Evolutionary conservation across 2,329 filamentous ascomycete genomes (phyloP).

Genomic region (Talaromyces sp.): DNA sequence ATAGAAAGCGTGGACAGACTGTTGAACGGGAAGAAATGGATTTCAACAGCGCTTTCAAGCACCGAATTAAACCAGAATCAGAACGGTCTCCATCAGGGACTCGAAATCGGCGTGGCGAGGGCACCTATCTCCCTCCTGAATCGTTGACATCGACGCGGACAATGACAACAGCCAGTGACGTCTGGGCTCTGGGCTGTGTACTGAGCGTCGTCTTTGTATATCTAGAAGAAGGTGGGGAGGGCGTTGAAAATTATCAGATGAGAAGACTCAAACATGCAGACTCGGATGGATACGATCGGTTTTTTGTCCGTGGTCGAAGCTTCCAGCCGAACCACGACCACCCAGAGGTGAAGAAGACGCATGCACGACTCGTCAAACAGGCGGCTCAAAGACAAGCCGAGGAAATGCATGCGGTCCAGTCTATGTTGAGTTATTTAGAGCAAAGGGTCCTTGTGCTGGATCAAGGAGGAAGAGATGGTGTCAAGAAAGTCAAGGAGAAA

Average conservation of each 20-base stretch:
- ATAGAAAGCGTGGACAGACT: slow-evolving; percentile 24
- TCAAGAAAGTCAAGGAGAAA: slow-evolving; percentile 22
- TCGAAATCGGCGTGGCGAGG: slow-evolving; percentile 30
- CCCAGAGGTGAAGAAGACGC: slow-evolving; percentile 13
- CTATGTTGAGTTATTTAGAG: slow-evolving; percentile 30
- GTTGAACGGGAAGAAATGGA: slow-evolving; percentile 25
- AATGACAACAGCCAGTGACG: slow-evolving; percentile 38
- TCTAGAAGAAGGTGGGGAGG: slow-evolving; percentile 30
- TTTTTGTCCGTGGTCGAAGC: slow-evolving; percentile 12
- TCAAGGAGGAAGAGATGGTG: slow-evolving; percentile 22
- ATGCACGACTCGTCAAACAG: slow-evolving; percentile 4
- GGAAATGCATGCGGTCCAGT: slow-evolving; percentile 25
- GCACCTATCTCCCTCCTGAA: slow-evolving; percentile 42
- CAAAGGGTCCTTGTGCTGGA: slow-evolving; percentile 25
- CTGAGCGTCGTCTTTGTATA: slow-evolving; percentile 41
- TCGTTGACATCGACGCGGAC: slow-evolving; percentile 22
- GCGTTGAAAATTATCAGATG: slow-evolving; percentile 23
- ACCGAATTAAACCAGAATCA: slow-evolving; percentile 19
- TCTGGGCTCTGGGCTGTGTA: slow-evolving; percentile 44
- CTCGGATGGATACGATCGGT: slow-evolving; percentile 22
- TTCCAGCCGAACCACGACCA: slow-evolving; percentile 11
- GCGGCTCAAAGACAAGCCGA: slow-evolving; percentile 18
- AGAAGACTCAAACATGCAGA: slow-evolving; percentile 24
- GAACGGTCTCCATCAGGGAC: slow-evolving; percentile 20
- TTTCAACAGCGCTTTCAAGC: slow-evolving; percentile 28